Evolutionary conservation across 2,329 filamentous ascomycete genomes (phyloP).

Genomic region (Hypoxylon sp.): DNA sequence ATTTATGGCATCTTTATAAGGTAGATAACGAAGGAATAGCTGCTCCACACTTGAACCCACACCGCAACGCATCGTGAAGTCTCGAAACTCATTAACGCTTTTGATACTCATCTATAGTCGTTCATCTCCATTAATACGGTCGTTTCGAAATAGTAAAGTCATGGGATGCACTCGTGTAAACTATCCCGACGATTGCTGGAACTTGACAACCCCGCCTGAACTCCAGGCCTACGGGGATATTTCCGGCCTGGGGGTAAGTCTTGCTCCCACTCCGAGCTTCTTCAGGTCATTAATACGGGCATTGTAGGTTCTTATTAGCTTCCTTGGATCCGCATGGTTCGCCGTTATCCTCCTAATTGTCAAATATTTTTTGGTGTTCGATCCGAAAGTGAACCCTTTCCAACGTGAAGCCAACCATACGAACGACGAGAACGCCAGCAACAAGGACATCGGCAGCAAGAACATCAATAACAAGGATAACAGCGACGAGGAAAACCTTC

Average conservation of each 20-base stretch:
- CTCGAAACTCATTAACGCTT: not conserved
- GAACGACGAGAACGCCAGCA: no score
- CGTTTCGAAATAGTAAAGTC: not conserved
- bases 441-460: no score
- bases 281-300: not conserved
- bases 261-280: not conserved
- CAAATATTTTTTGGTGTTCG: not conserved
- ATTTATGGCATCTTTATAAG: no score
- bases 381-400: not conserved
- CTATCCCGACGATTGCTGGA: not conserved
- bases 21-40: no score
- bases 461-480: no score
- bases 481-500: not conserved
- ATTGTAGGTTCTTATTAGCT: not conserved
- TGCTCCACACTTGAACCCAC: no score
- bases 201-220: not conserved
- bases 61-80: not conserved
- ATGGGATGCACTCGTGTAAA: not conserved
- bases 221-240: slow-evolving; percentile 1
- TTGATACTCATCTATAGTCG: not conserved
- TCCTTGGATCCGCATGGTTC: not conserved
- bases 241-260: not conserved
- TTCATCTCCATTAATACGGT: not conserved
- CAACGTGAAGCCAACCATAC: no score
- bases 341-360: not conserved